Conservation (phyloP, 192 early-diverging fungal genomes). For the Oehlia diaphana region DNA sequence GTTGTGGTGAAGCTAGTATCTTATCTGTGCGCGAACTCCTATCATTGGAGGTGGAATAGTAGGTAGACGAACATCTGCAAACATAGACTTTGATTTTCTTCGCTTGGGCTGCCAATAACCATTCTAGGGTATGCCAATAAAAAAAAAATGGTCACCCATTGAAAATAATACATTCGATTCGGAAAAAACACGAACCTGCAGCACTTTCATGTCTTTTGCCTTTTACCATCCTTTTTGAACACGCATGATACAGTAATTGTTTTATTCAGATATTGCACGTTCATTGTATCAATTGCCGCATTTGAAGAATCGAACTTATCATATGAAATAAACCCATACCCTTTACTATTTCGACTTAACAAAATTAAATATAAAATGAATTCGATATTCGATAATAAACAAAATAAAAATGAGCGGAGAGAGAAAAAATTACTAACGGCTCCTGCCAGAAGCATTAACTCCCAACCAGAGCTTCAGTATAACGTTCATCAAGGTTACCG, state of each 20-base stretch:
- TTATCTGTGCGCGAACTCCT: too few species aligned
- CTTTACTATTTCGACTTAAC: too few species aligned
- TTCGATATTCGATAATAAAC: neutral
- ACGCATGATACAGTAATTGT: slow-evolving; percentile 89
- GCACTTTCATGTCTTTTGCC: slow-evolving; percentile 96
- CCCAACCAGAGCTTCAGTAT: too few species aligned
- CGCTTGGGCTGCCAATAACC: too few species aligned
- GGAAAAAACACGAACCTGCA: slow-evolving; percentile 56
- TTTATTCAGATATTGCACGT: slow-evolving; percentile 95
- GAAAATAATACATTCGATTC: neutral
- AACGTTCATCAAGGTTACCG: too few species aligned
- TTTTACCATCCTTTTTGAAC: slow-evolving; percentile 96
- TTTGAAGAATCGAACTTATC: slow-evolving; percentile 95
- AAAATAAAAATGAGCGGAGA: neutral
- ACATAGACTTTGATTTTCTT: too few species aligned
- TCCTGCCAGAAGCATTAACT: slow-evolving; percentile 97
- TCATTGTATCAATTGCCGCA: slow-evolving; percentile 97
- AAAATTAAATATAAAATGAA: neutral
- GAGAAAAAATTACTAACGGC: slow-evolving; percentile 65
- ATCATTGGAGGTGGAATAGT: neutral
- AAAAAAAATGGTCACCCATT: neutral
- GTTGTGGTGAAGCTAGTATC: too few species aligned
- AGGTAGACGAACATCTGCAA: slow-evolving; percentile 34
- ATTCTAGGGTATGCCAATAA: neutral
- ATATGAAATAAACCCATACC: slow-evolving; percentile 80